A percentile compares a stretch with the other conserved stretches of the same genome.
phyloP scores from a whole-genome alignment of 805 yeast species.

The Metschnikowia similis region DNA sequence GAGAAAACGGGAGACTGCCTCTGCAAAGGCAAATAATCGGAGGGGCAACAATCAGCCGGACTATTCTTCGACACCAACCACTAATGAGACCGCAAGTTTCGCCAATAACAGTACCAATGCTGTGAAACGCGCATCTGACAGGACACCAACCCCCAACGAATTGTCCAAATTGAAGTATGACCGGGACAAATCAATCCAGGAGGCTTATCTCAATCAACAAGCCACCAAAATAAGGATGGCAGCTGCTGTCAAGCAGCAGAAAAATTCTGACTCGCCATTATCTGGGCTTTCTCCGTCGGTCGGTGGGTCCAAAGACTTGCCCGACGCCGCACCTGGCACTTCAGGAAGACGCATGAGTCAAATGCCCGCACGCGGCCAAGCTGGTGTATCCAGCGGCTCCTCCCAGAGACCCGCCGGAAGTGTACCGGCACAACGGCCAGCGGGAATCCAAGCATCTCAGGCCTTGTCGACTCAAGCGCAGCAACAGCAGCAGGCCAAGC shows the following conservation, averaged over 20 bases:
- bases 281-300: constrained; percentile 7
- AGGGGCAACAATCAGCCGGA: constrained; percentile 13
- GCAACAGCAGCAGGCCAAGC: constrained; percentile 9
- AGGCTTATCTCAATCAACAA: constrained; percentile 54
- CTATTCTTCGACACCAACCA: constrained; percentile 3
- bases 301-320: constrained; percentile 12
- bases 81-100: constrained; percentile 5
- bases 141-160: constrained; percentile 71
- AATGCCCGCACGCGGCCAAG: constrained; percentile 2
- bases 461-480: neutral
- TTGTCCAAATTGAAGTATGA: constrained; percentile 79
- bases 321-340: neutral
- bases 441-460: constrained; percentile 1
- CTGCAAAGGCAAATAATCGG: constrained; percentile 28
- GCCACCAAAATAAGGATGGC: constrained; percentile 40
- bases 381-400: neutral
- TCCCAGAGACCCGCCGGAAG: neutral
- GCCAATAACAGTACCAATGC: constrained; percentile 2
- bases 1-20: constrained; percentile 77
- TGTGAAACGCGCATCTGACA: constrained; percentile 38
- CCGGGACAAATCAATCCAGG: constrained; percentile 80
- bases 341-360: constrained; percentile 7
- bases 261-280: constrained; percentile 3
- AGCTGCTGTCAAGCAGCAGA: constrained; percentile 39
- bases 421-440: neutral